Percentiles rank a stretch among this genome's conserved stretches.
These are phyloP conservation scores for Geosmithia morbida DNA, from an alignment of 2,329 filamentous ascomycete genomes.

Conservation along the genomic window DNA sequence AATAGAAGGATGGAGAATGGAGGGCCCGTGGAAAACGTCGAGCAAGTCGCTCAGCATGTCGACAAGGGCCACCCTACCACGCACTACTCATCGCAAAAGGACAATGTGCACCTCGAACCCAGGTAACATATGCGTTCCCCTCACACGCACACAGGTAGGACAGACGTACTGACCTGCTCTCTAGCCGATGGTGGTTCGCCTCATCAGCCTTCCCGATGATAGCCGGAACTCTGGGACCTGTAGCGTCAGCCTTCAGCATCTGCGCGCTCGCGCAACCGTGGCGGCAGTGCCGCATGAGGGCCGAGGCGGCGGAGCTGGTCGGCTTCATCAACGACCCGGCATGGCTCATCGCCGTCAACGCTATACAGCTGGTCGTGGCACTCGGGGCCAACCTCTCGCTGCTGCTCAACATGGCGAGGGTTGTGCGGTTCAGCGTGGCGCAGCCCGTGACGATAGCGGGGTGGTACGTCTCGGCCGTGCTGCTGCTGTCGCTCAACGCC, in stretches of 20 bases:
- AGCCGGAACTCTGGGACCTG: constrained; percentile 70
- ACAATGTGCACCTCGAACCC: constrained; percentile 27
- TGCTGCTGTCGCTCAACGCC: constrained; percentile 51
- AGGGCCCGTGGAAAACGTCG: constrained; percentile 14
- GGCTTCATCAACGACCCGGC: constrained; percentile 47
- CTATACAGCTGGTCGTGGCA: constrained; percentile 60
- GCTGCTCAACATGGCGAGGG: constrained; percentile 72
- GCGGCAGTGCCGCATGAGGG: constrained; percentile 43
- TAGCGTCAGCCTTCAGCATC: constrained; percentile 80
- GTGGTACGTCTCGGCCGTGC: constrained; percentile 55
- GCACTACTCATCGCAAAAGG: constrained; percentile 17
- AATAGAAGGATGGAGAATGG: constrained; percentile 1
- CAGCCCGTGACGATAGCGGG: constrained; percentile 71
- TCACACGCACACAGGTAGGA: too few relatives aligned
- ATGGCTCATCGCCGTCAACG: constrained; percentile 68
- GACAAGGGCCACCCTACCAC: constrained; percentile 9
- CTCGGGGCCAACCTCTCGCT: constrained; percentile 69
- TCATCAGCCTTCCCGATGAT: constrained; percentile 60
- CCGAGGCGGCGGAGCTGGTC: constrained; percentile 31
- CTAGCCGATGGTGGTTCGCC: constrained; percentile 48
- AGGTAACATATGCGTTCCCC: too few relatives aligned
- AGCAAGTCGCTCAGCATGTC: constrained; percentile 5
- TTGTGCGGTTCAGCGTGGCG: constrained; percentile 67
- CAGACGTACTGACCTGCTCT: too few relatives aligned
- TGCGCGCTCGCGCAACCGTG: constrained; percentile 72